phyloP scores from a whole-genome alignment of 2,329 filamentous ascomycete species.

The Aspergillus pseudoterreus region DNA sequence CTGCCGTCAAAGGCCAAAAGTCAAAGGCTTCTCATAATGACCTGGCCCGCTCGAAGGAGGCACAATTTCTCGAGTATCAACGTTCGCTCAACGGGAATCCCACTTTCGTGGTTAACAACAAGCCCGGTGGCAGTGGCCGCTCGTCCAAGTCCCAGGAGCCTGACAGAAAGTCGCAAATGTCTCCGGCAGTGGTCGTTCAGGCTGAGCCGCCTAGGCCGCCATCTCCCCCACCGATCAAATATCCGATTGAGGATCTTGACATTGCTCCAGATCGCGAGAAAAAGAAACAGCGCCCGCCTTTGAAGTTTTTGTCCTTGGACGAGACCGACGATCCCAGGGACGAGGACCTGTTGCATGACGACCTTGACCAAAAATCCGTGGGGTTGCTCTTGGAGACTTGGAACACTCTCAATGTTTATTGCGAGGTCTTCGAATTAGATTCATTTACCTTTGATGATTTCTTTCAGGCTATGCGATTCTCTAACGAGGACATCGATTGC shows the following conservation, averaged over 20 bases:
- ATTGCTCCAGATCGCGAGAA: constrained; percentile 64
- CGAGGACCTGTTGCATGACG: constrained; percentile 40
- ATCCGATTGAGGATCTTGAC: constrained; percentile 92
- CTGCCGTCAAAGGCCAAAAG: constrained; percentile 67
- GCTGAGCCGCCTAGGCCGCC: constrained; percentile 54
- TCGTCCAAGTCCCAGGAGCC: constrained; percentile 28
- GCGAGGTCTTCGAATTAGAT: constrained; percentile 87
- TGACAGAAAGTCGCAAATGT: constrained; percentile 32
- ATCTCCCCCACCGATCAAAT: constrained; percentile 76
- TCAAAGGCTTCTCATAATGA: constrained; percentile 49
- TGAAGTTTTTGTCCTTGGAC: constrained; percentile 74
- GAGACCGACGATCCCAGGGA: constrained; percentile 51
- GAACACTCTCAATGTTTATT: constrained; percentile 98
- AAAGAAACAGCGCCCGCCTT: constrained; percentile 63
- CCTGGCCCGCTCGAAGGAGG: constrained; percentile 43
- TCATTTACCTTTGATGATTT: constrained; percentile 98
- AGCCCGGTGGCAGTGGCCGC: constrained; percentile 26
- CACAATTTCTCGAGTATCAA: constrained; percentile 48
- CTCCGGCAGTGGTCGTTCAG: constrained; percentile 40
- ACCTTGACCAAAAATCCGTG: constrained; percentile 77
- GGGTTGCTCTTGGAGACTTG: constrained; percentile 83
- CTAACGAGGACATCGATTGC: constrained; percentile 69
- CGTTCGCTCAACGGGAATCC: constrained; percentile 44
- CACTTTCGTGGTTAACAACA: constrained; percentile 33
- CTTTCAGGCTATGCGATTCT: constrained; percentile 77